Evolutionary conservation across 176 grass and related monocot species (phyloP).

Genomic region (Juncus inflexus): DNA sequence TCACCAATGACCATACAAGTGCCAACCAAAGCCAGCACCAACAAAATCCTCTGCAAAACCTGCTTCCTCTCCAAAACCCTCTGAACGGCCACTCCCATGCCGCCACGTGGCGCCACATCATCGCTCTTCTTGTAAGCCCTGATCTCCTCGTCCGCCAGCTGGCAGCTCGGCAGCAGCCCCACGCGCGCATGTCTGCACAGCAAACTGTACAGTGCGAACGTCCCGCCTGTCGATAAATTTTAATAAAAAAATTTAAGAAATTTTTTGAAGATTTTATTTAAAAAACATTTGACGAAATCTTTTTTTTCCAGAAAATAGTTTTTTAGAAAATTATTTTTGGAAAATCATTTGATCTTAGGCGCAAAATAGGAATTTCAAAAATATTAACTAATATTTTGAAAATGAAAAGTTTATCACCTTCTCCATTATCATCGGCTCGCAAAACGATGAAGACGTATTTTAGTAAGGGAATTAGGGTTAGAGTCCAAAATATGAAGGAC

Average conservation of each 20-base stretch:
- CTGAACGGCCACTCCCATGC: slow-evolving; percentile 38
- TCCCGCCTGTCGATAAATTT: slow-evolving; percentile 24
- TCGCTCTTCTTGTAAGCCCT: slow-evolving; percentile 29
- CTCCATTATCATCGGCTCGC: slow-evolving; percentile 92
- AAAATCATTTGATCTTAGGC: too few species aligned
- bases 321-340: too few species aligned
- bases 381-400: too few species aligned
- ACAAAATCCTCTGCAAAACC: slow-evolving; percentile 65
- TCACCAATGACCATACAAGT: slow-evolving; percentile 98
- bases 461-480: slow-evolving; percentile 86
- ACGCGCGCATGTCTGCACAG: slow-evolving; percentile 91
- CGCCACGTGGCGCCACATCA: slow-evolving; percentile 7
- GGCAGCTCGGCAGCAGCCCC: slow-evolving; percentile 58
- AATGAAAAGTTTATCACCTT: slow-evolving; percentile 33
- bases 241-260: too few species aligned
- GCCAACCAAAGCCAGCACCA: slow-evolving; percentile 71
- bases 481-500: slow-evolving; percentile 99
- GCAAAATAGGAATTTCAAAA: too few species aligned
- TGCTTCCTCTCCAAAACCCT: slow-evolving; percentile 60
- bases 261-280: too few species aligned
- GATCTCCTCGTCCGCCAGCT: slow-evolving; percentile 49
- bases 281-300: too few species aligned
- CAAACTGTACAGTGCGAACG: slow-evolving; percentile 97
- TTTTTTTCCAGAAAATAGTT: too few species aligned
- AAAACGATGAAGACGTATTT: slow-evolving; percentile 99